Base-by-base conservation (phyloP, 495 filamentous ascomycete genomes). In the Massariosphaeria phaeospora region DNA sequence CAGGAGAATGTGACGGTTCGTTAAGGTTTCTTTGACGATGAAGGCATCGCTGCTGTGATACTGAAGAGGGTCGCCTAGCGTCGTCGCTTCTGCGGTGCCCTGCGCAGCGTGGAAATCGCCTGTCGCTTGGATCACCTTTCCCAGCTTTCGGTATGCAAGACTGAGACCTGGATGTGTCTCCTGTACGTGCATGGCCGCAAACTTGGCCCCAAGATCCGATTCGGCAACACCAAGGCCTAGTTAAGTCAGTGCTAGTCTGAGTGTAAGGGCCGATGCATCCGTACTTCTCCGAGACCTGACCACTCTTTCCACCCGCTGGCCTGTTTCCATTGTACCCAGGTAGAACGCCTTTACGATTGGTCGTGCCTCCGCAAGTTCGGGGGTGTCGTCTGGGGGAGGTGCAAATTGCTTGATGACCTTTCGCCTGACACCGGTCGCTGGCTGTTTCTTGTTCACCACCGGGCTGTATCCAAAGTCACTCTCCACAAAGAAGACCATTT, bases 361-460 rank as follows among this genome's bases (percentile, higher is more conserved):
- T 31, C 94, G 78, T 15, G 91, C 89, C 55, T 89, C 83, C 51
- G 91, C 83, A 36, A 99, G 73, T 71, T 97, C 94, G 13, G 91
- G 94, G 0, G 94, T 97, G 64, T 99, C 94, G 69, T 99, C 94
- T 6, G 91, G 89, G 0, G 94, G 94, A 5, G 94, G 94, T 13
- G 94, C 94, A 67, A 99, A 99, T 70, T 99, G 94, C 75, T 99
- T 99, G 70, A 99, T 77, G 35, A 96, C 82, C 72, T 94, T 93
- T 61, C 94, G 81, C 35, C 91, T 82, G 50, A 97, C 89, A 33
- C 94, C 94, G 0, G 94, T 99, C 13, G 94, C 94, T 5, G 94
- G 94, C 70, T 99, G 94, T 73, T 95, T 96, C 76, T 89, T 86
- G 62, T 89, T 83, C 17, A 97, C 83, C 55, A 97, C 86, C 4